phyloP scores from a whole-genome alignment of 2,329 filamentous ascomycete species.

The Lecanoromycetidae sp. region DNA sequence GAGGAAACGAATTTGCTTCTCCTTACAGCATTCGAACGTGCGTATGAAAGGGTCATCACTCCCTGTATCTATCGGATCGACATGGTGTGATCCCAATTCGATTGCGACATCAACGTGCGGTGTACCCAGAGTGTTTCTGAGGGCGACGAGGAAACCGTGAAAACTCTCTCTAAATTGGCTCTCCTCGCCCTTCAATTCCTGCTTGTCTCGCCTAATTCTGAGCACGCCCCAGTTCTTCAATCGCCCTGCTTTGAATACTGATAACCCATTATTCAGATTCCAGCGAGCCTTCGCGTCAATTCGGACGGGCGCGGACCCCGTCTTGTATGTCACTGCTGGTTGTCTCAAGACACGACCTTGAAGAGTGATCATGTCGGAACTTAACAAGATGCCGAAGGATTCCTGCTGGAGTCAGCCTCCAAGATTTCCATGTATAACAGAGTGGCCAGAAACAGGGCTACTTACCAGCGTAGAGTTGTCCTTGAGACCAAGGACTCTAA shows the following conservation, averaged over 20 bases:
- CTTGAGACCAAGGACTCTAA: not conserved
- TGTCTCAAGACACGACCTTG: conserved; percentile 12
- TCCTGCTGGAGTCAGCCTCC: not conserved
- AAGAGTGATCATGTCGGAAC: conserved; percentile 15
- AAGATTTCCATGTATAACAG: not conserved
- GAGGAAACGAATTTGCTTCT: not conserved
- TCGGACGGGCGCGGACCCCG: too few relatives aligned
- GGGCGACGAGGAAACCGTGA: not conserved
- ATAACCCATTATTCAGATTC: not conserved
- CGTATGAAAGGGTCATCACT: not conserved
- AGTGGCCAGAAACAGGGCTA: not conserved
- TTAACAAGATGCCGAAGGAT: conserved; percentile 15
- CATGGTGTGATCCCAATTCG: not conserved
- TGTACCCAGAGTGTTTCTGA: not conserved
- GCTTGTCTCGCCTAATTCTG: not conserved
- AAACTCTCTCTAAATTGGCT: not conserved
- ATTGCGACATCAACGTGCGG: not conserved
- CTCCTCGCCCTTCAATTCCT: not conserved
- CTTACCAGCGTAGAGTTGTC: not conserved
- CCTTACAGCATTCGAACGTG: not conserved
- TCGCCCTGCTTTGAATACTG: not conserved
- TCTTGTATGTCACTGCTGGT: conserved; percentile 4
- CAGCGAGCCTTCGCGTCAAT: not conserved
- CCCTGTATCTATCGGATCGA: not conserved
- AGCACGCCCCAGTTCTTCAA: not conserved